These are phyloP conservation scores for Mucor racemosus DNA, from an alignment of 371 early-diverging fungal species.

Conservation along the genomic window DNA sequence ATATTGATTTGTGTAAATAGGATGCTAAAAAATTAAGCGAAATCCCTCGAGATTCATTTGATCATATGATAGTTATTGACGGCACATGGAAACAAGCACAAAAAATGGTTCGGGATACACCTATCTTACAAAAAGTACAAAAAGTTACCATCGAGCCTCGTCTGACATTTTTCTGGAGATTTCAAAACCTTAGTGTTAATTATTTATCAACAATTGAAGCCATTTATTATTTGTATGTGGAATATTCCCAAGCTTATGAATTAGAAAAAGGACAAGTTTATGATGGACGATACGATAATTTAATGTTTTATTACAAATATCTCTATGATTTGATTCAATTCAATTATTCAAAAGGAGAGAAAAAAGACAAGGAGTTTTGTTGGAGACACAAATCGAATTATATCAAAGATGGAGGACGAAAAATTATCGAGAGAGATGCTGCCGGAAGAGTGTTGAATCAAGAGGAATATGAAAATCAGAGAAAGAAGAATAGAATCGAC, in stretches of 20 bases:
- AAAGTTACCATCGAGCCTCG: conserved; percentile 69
- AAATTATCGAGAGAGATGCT: conserved; percentile 8
- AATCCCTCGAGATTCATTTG: conserved; percentile 66
- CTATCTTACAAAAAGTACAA: conserved; percentile 49
- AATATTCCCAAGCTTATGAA: conserved; percentile 58
- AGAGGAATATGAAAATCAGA: background rate
- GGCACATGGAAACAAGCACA: conserved; percentile 93
- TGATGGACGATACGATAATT: conserved; percentile 81
- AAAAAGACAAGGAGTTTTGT: conserved; percentile 25
- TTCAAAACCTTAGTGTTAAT: conserved; percentile 73
- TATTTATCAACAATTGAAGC: conserved; percentile 95
- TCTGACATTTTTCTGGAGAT: conserved; percentile 90
- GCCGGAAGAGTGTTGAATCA: background rate
- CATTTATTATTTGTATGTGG: conserved; percentile 88
- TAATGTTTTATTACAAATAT: conserved; percentile 87
- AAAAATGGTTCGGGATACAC: conserved; percentile 66
- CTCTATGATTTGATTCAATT: conserved; percentile 87
- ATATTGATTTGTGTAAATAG: conserved; percentile 32
- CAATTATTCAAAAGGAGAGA: conserved; percentile 52
- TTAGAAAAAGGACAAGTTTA: conserved; percentile 40
- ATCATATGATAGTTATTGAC: conserved; percentile 85
- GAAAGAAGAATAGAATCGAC: background rate
- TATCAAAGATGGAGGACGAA: conserved; percentile 19
- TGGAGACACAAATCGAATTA: conserved; percentile 26
- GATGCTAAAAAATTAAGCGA: conserved; percentile 70